These are phyloP conservation scores for Ajuga reptans DNA, from an alignment of 305 asterid species.

Conservation along the genomic window DNA sequence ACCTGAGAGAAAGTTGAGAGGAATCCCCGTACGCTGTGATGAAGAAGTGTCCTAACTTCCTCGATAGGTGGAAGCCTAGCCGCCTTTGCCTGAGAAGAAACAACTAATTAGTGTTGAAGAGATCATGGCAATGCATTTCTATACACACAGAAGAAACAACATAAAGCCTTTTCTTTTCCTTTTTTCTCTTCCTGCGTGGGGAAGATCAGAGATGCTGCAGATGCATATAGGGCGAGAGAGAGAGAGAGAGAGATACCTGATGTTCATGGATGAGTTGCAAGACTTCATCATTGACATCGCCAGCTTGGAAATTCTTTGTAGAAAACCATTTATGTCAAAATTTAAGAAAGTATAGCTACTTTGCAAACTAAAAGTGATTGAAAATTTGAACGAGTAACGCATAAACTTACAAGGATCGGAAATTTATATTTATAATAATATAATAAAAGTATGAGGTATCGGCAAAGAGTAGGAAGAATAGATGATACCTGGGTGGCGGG, in stretches of 20 bases:
- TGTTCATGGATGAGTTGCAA: conserved; percentile 55
- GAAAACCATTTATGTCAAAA: background rate
- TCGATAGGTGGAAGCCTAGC: conserved; percentile 63
- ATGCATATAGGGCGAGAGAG: no score
- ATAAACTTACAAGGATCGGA: no score
- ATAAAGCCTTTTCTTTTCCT: background rate
- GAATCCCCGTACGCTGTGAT: conserved; percentile 57
- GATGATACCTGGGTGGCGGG: background rate
- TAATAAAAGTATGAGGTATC: background rate
- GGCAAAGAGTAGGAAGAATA: background rate
- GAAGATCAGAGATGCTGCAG: no score
- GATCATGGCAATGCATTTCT: background rate
- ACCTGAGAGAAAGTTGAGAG: conserved; percentile 79
- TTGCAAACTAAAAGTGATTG: background rate
- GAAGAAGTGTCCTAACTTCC: conserved; percentile 58
- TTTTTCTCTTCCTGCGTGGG: no score
- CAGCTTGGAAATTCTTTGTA: conserved; percentile 1
- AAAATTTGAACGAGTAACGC: no score
- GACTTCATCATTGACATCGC: conserved; percentile 26
- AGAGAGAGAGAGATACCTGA: conserved; percentile 37
- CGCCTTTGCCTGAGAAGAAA: conserved; percentile 45
- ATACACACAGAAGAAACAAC: background rate
- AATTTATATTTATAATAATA: no score
- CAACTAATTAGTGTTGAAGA: background rate
- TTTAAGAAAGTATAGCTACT: background rate